A percentile compares a stretch with the other conserved stretches of the same genome.
These are phyloP conservation scores for Choanephora cucurbitarum DNA, from an alignment of 371 early-diverging fungal species.

Conservation along the genomic window DNA sequence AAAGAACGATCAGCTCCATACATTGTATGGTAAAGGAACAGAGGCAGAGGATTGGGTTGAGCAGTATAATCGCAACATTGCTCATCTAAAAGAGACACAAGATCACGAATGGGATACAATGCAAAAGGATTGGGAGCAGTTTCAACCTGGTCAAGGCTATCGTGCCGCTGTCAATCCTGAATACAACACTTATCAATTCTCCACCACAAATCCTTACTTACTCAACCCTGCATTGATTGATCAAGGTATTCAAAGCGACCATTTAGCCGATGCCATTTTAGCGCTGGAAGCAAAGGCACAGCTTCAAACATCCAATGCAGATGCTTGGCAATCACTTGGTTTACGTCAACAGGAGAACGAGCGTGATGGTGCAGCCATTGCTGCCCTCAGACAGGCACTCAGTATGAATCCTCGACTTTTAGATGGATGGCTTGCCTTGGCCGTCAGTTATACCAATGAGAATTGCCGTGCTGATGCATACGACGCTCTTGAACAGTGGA, in stretches of 20 bases:
- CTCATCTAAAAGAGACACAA: slow-evolving; percentile 64
- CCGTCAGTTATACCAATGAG: slow-evolving; percentile 93
- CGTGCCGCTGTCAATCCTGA: slow-evolving; percentile 65
- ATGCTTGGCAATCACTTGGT: slow-evolving; percentile 83
- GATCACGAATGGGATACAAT: slow-evolving; percentile 79
- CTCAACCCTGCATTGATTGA: slow-evolving; percentile 45
- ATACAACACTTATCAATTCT: slow-evolving; percentile 78
- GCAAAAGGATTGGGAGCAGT: slow-evolving; percentile 71
- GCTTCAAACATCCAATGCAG: slow-evolving; percentile 73
- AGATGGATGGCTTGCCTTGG: slow-evolving; percentile 79
- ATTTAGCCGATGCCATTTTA: slow-evolving; percentile 83
- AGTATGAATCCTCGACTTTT: slow-evolving; percentile 63
- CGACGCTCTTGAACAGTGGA: slow-evolving; percentile 84
- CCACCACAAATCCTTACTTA: slow-evolving; percentile 78
- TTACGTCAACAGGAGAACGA: slow-evolving; percentile 92
- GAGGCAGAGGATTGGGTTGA: slow-evolving; percentile 65
- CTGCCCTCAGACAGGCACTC: slow-evolving; percentile 77
- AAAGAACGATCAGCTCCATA: slow-evolving; percentile 42
- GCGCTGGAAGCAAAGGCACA: slow-evolving; percentile 94
- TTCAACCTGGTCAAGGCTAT: slow-evolving; percentile 47
- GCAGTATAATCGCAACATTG: slow-evolving; percentile 72
- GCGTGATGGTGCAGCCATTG: slow-evolving; percentile 84
- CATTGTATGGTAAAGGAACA: slow-evolving; percentile 56
- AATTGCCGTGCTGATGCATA: slow-evolving; percentile 77
- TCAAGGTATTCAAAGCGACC: slow-evolving; percentile 50